phyloP scores from a whole-genome alignment of 495 filamentous ascomycete genomes.

The Lentithecium fluviatile region DNA sequence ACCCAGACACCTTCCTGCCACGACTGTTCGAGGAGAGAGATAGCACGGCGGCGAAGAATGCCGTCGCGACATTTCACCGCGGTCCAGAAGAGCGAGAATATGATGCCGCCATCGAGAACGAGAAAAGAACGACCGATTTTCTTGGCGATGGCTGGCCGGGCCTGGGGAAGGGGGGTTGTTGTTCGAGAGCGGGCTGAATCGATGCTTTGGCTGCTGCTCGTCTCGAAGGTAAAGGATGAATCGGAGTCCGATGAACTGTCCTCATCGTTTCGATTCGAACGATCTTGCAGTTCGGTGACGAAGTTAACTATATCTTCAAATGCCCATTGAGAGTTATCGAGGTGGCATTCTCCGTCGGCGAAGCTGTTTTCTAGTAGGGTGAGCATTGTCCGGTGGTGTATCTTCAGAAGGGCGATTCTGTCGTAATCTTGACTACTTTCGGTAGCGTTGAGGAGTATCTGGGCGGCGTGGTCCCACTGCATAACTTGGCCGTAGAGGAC shows the following conservation, averaged over 20 bases:
- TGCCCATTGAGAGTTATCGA: slow-evolving; percentile 15
- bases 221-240: no score
- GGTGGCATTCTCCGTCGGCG: slow-evolving; percentile 7
- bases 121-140: slow-evolving; percentile 11
- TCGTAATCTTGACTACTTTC: slow-evolving; percentile 4
- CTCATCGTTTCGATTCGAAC: background rate
- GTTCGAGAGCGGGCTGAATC: slow-evolving; percentile 1
- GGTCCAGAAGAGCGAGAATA: slow-evolving; percentile 19
- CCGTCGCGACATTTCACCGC: slow-evolving; percentile 25
- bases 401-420: slow-evolving; percentile 16
- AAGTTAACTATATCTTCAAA: slow-evolving; percentile 26
- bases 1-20: slow-evolving; percentile 29
- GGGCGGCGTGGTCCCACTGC: slow-evolving; percentile 19
- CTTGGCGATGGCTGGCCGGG: background rate
- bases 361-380: slow-evolving; percentile 15
- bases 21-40: slow-evolving; percentile 9
- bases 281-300: slow-evolving; percentile 13
- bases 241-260: slow-evolving; percentile 3
- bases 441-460: slow-evolving; percentile 5
- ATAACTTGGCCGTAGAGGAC: slow-evolving; percentile 10
- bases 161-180: background rate
- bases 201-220: background rate
- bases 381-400: slow-evolving; percentile 14
- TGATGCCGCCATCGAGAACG: slow-evolving; percentile 28
- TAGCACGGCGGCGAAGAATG: slow-evolving; percentile 15